A percentile compares a stretch with the other conserved stretches of the same genome.
Evolutionary conservation across 2,329 filamentous ascomycete genomes (phyloP).

Genomic region (Penicillium occitanis): DNA sequence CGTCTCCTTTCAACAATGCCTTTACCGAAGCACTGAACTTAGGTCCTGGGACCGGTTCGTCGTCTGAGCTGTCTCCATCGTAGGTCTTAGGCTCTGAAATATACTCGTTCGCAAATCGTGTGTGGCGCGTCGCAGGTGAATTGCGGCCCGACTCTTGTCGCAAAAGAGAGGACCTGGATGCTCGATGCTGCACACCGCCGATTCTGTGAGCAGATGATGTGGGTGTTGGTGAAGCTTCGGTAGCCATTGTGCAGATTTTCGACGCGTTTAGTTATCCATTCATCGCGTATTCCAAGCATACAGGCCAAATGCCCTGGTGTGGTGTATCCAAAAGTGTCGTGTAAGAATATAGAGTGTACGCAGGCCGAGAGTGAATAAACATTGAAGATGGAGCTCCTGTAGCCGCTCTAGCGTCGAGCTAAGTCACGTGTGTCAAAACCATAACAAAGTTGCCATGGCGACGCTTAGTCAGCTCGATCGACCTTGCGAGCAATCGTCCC

Average conservation of each 20-base stretch:
- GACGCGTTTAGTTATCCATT: slow-evolving; percentile 23
- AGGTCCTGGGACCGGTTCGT: slow-evolving; percentile 78
- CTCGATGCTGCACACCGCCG: slow-evolving; percentile 37
- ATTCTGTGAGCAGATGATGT: slow-evolving; percentile 37
- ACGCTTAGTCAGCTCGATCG: slow-evolving; percentile 4
- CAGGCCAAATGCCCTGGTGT: slow-evolving; percentile 9
- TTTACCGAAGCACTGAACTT: slow-evolving; percentile 92
- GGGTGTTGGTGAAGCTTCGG: slow-evolving; percentile 39
- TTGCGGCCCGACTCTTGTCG: slow-evolving; percentile 35
- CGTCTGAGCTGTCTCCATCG: slow-evolving; percentile 83
- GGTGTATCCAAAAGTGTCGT: slow-evolving; percentile 10
- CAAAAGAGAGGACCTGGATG: slow-evolving; percentile 40
- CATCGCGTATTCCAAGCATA: slow-evolving; percentile 17
- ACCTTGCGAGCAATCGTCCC: neutral
- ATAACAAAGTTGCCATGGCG: slow-evolving; percentile 22
- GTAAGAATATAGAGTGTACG: slow-evolving; percentile 16
- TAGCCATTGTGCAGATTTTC: slow-evolving; percentile 27
- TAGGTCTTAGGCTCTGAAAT: slow-evolving; percentile 31
- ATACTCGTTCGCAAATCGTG: slow-evolving; percentile 26
- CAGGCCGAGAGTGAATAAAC: slow-evolving; percentile 12
- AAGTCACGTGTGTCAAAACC: slow-evolving; percentile 11
- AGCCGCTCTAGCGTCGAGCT: slow-evolving; percentile 11
- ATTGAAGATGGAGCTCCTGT: slow-evolving; percentile 7
- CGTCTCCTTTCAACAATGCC: slow-evolving; percentile 66
- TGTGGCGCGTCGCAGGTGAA: slow-evolving; percentile 31